These are phyloP conservation scores for Aspergillus sergii DNA, from an alignment of 2,329 filamentous ascomycete genomes.

Conservation along the genomic window DNA sequence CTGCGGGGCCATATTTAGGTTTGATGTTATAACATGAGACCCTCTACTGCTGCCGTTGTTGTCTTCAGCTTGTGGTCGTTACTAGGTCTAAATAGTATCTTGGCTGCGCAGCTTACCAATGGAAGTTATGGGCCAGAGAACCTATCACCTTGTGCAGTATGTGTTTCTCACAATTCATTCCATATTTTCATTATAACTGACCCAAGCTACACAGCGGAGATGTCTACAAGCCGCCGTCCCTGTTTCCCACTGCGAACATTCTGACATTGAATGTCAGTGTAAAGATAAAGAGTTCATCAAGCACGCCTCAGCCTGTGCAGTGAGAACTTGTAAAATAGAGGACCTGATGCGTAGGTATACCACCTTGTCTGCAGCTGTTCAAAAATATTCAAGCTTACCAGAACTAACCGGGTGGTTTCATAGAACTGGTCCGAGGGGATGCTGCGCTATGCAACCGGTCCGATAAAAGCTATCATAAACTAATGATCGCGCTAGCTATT, in stretches of 20 bases:
- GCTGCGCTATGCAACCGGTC: neutral
- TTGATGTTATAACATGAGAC: neutral
- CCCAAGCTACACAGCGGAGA: neutral
- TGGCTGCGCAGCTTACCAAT: neutral
- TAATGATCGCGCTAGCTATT: neutral
- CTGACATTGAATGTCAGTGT: conserved; percentile 3
- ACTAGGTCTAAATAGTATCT: neutral
- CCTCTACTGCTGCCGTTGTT: neutral
- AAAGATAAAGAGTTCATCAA: neutral
- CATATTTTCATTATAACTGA: neutral
- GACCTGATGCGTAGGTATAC: neutral
- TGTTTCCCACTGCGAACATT: neutral
- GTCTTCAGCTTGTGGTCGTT: neutral
- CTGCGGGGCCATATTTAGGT: neutral
- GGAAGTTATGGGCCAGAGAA: neutral
- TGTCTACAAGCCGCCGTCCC: neutral
- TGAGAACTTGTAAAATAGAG: neutral
- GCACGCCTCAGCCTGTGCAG: neutral
- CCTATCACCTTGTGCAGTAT: conserved; percentile 3
- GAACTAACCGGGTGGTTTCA: neutral
- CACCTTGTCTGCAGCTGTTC: too few relatives aligned
- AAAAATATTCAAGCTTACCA: neutral
- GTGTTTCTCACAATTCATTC: neutral
- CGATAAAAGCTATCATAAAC: neutral
- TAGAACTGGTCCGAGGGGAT: neutral